These are phyloP conservation scores for Violaceomyces palustris DNA, from an alignment of 1,284 basidiomycete genomes.

Conservation along the genomic window DNA sequence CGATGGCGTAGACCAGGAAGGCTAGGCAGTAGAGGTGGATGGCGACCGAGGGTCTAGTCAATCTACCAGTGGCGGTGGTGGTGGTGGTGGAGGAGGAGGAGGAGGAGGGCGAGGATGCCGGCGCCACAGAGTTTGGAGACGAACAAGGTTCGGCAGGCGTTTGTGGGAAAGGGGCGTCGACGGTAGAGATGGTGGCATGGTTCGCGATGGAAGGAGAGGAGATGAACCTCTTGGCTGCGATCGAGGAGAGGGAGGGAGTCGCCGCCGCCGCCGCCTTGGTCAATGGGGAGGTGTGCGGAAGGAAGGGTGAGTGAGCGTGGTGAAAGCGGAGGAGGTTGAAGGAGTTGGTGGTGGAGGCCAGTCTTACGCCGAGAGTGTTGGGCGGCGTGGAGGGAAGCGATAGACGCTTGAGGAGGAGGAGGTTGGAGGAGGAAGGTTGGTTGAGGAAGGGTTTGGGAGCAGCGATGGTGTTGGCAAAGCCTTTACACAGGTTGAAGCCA, in stretches of 20 bases:
- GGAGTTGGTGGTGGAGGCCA: not conserved
- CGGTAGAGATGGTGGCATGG: conserved; percentile 11
- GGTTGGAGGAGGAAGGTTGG: no score
- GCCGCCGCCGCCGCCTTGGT: not conserved
- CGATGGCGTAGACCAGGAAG: conserved; percentile 79
- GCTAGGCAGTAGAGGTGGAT: conserved; percentile 79
- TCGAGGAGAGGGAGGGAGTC: no score
- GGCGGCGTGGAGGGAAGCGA: no score
- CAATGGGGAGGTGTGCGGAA: not conserved
- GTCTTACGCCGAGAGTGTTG: conserved; percentile 4
- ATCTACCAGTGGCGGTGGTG: not conserved
- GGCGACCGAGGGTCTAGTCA: conserved; percentile 68
- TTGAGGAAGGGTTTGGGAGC: no score
- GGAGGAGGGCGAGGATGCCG: not conserved
- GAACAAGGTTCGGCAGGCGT: not conserved
- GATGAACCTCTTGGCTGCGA: no score
- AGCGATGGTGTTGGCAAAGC: no score
- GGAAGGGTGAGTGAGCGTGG: not conserved
- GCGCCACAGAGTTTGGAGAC: not conserved
- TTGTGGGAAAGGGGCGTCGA: not conserved
- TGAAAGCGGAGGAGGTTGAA: not conserved
- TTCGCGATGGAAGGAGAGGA: not conserved
- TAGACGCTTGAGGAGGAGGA: no score
- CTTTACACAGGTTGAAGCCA: no score
- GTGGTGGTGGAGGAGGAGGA: not conserved